phyloP scores from a whole-genome alignment of 2,329 filamentous ascomycete species.

The Monosporascus sp. region DNA sequence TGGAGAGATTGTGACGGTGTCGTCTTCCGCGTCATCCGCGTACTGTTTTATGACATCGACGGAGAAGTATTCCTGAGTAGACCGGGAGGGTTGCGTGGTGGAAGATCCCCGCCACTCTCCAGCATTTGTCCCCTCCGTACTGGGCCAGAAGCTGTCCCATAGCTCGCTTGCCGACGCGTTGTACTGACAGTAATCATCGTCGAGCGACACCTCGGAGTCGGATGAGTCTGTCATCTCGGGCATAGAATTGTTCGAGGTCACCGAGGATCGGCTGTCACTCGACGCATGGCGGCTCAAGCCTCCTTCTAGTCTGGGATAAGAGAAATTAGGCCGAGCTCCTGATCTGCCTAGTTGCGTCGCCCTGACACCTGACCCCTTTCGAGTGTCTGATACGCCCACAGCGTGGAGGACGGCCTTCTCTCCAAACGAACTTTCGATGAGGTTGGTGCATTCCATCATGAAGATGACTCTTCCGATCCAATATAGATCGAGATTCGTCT shows the following conservation, averaged over 20 bases:
- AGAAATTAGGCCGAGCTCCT: conserved; percentile 28
- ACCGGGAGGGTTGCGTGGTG: conserved; percentile 9
- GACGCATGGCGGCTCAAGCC: conserved; percentile 21
- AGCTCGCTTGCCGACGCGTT: conserved; percentile 39
- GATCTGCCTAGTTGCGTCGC: conserved; percentile 11
- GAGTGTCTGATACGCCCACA: conserved; percentile 7
- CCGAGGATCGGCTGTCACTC: conserved; percentile 33
- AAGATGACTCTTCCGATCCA: conserved; percentile 10
- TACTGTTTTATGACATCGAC: conserved; percentile 6
- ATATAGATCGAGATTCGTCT: conserved; percentile 14
- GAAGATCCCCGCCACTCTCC: conserved; percentile 1
- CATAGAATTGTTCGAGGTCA: conserved; percentile 40
- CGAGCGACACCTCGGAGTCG: conserved; percentile 45
- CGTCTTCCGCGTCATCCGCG: conserved; percentile 14
- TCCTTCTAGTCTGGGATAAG: conserved; percentile 25
- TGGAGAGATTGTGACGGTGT: conserved; percentile 19
- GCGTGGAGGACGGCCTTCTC: conserved; percentile 4
- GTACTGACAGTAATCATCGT: conserved; percentile 44
- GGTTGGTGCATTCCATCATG: conserved; percentile 19
- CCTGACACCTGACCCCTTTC: conserved; percentile 3
- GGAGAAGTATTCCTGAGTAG: conserved; percentile 15
- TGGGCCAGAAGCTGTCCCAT: conserved; percentile 49
- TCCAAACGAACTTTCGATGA: conserved; percentile 5
- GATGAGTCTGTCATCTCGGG: conserved; percentile 48
- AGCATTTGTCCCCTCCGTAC: neutral